Evolutionary conservation across 2,329 filamentous ascomycete species (phyloP).

Genomic region (Orbilia oligospora): DNA sequence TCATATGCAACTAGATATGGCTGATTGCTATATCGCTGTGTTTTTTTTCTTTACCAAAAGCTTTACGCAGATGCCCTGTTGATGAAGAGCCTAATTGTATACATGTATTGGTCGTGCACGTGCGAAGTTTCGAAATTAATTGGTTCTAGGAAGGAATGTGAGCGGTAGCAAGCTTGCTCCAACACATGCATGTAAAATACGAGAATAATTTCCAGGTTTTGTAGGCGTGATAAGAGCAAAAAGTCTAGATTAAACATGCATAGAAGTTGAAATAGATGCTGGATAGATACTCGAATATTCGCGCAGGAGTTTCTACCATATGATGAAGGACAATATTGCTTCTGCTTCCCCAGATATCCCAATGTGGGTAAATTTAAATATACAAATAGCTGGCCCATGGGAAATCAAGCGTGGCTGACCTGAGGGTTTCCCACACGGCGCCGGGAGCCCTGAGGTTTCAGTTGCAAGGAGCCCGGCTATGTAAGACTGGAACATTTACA

Average conservation of each 20-base stretch:
- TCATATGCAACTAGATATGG: not conserved
- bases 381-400: constrained; percentile 10
- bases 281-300: not conserved
- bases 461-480: constrained; percentile 18
- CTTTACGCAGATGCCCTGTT: not conserved
- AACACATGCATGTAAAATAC: not conserved
- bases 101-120: not conserved
- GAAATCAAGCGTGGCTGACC: constrained; percentile 7
- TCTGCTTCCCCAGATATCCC: constrained; percentile 20
- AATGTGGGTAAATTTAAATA: constrained; percentile 27
- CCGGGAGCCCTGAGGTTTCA: constrained; percentile 10
- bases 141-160: too few species aligned
- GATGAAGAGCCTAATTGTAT: constrained; percentile 10
- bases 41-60: too few species aligned
- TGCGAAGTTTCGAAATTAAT: too few species aligned
- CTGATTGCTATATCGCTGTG: not conserved
- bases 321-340: constrained; percentile 5
- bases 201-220: not conserved
- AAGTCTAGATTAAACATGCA: not conserved
- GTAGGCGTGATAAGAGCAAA: not conserved
- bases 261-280: not conserved
- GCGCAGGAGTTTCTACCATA: not conserved
- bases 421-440: not conserved
- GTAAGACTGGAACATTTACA: not conserved
- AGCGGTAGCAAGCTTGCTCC: not conserved